Evolutionary conservation across 176 grass and related monocot species (phyloP).

Genomic region (Poa annua): DNA sequence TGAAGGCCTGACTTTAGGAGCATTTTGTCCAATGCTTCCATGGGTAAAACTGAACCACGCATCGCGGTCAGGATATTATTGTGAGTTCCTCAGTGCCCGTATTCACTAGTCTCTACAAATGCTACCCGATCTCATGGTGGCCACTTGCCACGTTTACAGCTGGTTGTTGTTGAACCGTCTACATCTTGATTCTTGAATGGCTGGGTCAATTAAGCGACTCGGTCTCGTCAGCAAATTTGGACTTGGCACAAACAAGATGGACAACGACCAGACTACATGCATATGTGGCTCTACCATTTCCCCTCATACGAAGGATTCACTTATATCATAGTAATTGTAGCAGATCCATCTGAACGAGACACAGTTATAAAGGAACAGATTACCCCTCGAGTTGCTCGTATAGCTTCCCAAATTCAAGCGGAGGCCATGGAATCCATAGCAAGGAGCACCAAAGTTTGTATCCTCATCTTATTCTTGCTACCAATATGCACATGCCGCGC

Average conservation of each 20-base stretch:
- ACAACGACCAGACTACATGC: background rate
- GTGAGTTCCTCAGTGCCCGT: too few species aligned
- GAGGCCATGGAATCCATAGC: background rate
- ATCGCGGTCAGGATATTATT: too few species aligned
- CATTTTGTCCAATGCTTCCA: too few species aligned
- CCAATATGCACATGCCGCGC: background rate
- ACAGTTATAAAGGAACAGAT: background rate
- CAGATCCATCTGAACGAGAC: background rate
- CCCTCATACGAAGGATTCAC: background rate
- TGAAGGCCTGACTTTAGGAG: too few species aligned
- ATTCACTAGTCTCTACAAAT: too few species aligned
- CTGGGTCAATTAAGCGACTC: background rate
- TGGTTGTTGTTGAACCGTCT: constrained; percentile 24
- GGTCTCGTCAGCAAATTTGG: constrained; percentile 21
- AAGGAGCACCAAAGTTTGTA: background rate
- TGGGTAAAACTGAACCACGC: too few species aligned
- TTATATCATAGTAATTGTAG: too few species aligned
- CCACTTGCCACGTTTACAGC: background rate
- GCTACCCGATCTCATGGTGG: background rate
- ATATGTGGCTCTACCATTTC: background rate
- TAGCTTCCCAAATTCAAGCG: background rate
- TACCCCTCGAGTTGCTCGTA: background rate
- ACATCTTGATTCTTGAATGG: constrained; percentile 32
- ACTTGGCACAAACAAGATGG: constrained; percentile 1
- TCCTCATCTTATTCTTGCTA: background rate